Evolutionary conservation across 768 basidiomycete genomes (phyloP).

Genomic region (Butyriboletus loyo): DNA sequence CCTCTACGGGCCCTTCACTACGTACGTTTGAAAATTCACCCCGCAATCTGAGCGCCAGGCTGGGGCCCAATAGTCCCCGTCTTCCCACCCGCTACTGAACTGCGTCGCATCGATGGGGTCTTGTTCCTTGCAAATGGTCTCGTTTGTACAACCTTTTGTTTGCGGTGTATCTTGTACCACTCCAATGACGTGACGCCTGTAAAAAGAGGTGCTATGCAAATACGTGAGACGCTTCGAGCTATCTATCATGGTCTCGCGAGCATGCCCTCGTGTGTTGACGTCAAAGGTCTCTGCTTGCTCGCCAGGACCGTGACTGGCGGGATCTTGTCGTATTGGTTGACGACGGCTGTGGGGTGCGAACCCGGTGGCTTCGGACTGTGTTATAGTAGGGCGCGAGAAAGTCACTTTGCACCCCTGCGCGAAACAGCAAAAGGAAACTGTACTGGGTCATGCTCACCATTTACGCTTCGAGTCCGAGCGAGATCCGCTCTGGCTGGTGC

Average conservation of each 20-base stretch:
- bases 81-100: slow-evolving; percentile 11
- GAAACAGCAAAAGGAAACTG: no score
- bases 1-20: neutral
- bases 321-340: neutral
- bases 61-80: slow-evolving; percentile 12
- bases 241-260: neutral
- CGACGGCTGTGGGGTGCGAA: neutral
- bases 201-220: neutral
- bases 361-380: no score
- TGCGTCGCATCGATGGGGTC: neutral
- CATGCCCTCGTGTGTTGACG: neutral
- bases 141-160: neutral
- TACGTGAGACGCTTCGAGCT: neutral
- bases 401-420: no score
- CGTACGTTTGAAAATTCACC: slow-evolving; percentile 12
- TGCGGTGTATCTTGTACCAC: neutral
- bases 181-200: no score
- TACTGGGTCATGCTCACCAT: no score
- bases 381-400: no score
- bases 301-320: no score
- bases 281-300: neutral
- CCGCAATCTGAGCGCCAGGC: slow-evolving; percentile 5
- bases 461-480: no score
- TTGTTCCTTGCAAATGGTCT: neutral
- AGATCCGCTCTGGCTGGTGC: no score